phyloP scores from a whole-genome alignment of 2,329 filamentous ascomycete species.

The Stagonosporopsis rhizophila region DNA sequence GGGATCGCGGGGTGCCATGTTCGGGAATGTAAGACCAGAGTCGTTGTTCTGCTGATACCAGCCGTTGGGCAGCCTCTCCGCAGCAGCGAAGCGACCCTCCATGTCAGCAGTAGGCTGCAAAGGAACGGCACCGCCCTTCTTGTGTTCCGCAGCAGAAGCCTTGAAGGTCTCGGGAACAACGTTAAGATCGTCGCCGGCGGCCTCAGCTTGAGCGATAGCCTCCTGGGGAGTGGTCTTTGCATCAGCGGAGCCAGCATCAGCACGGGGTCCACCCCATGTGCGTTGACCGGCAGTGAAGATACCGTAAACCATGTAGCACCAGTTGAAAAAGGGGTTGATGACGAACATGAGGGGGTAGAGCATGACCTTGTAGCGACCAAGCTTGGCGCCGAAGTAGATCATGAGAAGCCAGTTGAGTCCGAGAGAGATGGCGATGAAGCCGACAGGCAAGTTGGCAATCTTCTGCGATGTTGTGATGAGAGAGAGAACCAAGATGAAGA shows the following conservation, averaged over 20 bases:
- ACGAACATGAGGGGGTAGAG: slow-evolving; percentile 96
- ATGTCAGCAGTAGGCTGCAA: slow-evolving; percentile 77
- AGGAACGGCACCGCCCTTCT: slow-evolving; percentile 60
- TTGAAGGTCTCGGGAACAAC: slow-evolving; percentile 86
- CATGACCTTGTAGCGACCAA: slow-evolving; percentile 91
- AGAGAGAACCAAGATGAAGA: slow-evolving; percentile 91
- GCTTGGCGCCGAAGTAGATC: slow-evolving; percentile 90
- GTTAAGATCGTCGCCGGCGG: slow-evolving; percentile 85
- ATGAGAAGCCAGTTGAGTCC: slow-evolving; percentile 95
- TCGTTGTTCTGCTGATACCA: slow-evolving; percentile 75
- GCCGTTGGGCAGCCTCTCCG: slow-evolving; percentile 70
- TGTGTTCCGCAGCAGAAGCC: slow-evolving; percentile 56
- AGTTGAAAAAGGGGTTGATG: slow-evolving; percentile 96
- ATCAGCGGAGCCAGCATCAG: slow-evolving; percentile 84
- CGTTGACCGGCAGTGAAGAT: slow-evolving; percentile 93
- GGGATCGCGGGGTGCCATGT: slow-evolving; percentile 54
- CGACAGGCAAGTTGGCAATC: slow-evolving; percentile 80
- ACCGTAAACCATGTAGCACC: slow-evolving; percentile 97
- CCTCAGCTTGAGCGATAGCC: slow-evolving; percentile 81
- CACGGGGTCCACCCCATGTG: slow-evolving; percentile 93
- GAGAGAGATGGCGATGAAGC: slow-evolving; percentile 91
- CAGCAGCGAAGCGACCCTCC: slow-evolving; percentile 79
- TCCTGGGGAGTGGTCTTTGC: slow-evolving; percentile 76
- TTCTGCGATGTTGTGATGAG: slow-evolving; percentile 83
- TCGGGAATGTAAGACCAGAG: slow-evolving; percentile 65